Evolutionary conservation across 345 rosid species (phyloP), one percentile per base, ranked within the genome.

Genomic region (Cardiospermum halicacabum): DNA sequence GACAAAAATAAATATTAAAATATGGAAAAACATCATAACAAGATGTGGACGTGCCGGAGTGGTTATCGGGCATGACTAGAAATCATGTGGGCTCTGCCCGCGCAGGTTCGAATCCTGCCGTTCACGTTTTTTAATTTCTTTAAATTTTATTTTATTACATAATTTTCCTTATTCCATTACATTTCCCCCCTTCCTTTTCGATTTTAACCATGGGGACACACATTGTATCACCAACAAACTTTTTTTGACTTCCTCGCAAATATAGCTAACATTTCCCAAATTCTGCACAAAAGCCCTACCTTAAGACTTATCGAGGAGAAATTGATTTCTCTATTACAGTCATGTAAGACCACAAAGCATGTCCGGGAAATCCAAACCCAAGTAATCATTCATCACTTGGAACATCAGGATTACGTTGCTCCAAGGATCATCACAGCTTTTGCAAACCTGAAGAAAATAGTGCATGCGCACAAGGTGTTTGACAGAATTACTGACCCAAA

Each of bases 81-180:
- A 91, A 86, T 85, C 92, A 82, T 81, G 90, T 89, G 97, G 90
- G 90, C 94, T 85, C 31, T 73, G 84, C 85, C 89, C 96, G 89
- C 89, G 89, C 91, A 83, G 91, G 91, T 84, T 86, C 85, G 90
- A 82, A 84, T 90, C 86, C 87, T 82, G 92, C 88, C 77, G 84
- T 45, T 6, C 71, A 58, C 71, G 64, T 1, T 3, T 15, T 0
- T 6, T 2, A 12, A 3, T 34, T 37, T 22, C 0, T 34, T 36
- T 16, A 1, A 0, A 15, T 5, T 7, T 0, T 15, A 8, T 16
- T 55, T n/a, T n/a, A n/a, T n/a, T n/a, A n/a, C n/a, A n/a, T n/a
- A n/a, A n/a, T n/a, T n/a, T n/a, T n/a, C n/a, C n/a, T n/a, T n/a
- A n/a, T n/a, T n/a, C n/a, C n/a, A n/a, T n/a, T n/a, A n/a, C n/a